phyloP scores from a whole-genome alignment of 1,284 basidiomycete species.

The Coniferiporia weirii region DNA sequence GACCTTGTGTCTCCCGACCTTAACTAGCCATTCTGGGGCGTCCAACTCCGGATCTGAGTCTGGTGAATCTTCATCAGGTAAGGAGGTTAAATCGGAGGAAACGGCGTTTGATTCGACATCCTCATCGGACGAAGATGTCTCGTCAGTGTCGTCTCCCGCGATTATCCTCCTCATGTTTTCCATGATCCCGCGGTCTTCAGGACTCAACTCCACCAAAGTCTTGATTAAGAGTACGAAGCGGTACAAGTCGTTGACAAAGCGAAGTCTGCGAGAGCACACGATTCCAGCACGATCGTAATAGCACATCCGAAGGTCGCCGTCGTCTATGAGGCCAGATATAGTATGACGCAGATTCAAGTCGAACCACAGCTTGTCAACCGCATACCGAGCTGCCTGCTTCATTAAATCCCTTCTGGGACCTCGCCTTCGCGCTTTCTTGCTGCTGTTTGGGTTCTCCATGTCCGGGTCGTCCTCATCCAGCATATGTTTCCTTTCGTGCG shows the following conservation, averaged over 20 bases:
- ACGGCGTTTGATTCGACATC: background rate
- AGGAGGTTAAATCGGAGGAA: background rate
- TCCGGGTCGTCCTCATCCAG: background rate
- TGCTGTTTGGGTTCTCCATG: background rate
- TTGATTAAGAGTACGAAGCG: background rate
- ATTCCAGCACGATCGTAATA: background rate
- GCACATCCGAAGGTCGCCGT: background rate
- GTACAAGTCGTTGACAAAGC: constrained; percentile 1
- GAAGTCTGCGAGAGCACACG: background rate
- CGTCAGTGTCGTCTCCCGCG: background rate
- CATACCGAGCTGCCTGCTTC: background rate
- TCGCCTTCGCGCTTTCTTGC: background rate
- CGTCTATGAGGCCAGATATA: background rate
- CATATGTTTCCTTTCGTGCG: background rate
- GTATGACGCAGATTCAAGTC: background rate
- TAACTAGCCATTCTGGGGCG: background rate
- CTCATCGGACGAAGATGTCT: background rate
- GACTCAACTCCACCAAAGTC: background rate
- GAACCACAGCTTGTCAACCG: background rate
- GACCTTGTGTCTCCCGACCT: background rate
- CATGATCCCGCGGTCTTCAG: background rate
- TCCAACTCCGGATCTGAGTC: too few relatives aligned
- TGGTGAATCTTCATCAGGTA: background rate
- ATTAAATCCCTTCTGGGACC: background rate
- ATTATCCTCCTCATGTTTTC: background rate